Evolutionary conservation across 1,284 basidiomycete genomes (phyloP).

Genomic region (Lentinula novae-zelandiae): DNA sequence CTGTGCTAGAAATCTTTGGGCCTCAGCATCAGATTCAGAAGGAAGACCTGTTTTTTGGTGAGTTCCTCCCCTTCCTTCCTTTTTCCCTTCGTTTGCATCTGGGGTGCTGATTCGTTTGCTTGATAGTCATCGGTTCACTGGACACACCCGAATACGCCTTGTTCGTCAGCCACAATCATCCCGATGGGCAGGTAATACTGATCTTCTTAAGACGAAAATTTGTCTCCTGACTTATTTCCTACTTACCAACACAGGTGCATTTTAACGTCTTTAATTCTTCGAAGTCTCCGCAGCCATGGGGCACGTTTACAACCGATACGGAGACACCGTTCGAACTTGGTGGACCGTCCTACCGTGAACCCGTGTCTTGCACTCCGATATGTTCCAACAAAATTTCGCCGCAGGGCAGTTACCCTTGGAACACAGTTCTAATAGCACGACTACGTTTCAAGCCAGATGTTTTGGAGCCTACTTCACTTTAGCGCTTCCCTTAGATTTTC

Average conservation of each 20-base stretch:
- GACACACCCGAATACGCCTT: constrained; percentile 64
- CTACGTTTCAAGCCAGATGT: constrained; percentile 54
- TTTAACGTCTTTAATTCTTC: constrained; percentile 63
- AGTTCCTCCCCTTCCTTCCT: constrained; percentile 19
- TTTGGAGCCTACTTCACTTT: constrained; percentile 46
- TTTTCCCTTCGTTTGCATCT: neutral
- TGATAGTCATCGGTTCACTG: constrained; percentile 65
- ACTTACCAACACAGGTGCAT: constrained; percentile 38
- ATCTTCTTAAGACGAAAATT: constrained; percentile 1
- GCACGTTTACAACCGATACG: constrained; percentile 57
- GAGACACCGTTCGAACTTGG: constrained; percentile 31
- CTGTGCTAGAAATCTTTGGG: constrained; percentile 56
- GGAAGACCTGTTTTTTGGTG: constrained; percentile 71
- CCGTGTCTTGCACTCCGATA: constrained; percentile 29
- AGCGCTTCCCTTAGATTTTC: too few relatives aligned
- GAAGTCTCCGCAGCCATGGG: constrained; percentile 57
- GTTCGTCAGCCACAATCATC: constrained; percentile 67
- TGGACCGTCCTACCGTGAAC: constrained; percentile 38
- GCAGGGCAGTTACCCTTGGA: constrained; percentile 31
- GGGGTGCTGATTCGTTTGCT: neutral
- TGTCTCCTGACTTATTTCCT: constrained; percentile 10
- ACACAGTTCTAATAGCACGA: constrained; percentile 48
- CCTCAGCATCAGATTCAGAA: constrained; percentile 51
- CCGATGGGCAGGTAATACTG: constrained; percentile 52
- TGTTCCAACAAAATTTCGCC: constrained; percentile 54